Evolutionary conservation across 2,329 filamentous ascomycete genomes (phyloP).

Genomic region (Xylaria sp.): DNA sequence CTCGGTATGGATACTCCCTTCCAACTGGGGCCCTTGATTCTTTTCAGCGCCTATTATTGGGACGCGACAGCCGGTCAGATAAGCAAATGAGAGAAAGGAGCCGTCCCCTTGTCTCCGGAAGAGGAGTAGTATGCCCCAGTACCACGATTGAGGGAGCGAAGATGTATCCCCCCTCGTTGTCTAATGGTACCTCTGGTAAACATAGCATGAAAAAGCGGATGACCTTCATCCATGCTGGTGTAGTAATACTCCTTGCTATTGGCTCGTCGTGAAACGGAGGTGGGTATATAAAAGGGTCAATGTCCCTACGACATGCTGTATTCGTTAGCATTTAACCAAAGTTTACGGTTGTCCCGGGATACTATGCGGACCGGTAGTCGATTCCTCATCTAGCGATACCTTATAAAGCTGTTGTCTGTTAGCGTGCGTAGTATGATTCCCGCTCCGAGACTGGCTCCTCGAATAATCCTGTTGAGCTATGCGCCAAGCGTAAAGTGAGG

Average conservation of each 20-base stretch:
- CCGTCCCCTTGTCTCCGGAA: not conserved
- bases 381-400: constrained; percentile 4
- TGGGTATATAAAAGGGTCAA: not conserved
- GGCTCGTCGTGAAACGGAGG: constrained; percentile 5
- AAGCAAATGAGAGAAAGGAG: not conserved
- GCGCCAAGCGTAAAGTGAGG: not conserved
- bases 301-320: not conserved
- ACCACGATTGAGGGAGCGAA: not conserved
- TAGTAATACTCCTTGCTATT: constrained; percentile 17
- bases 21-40: not conserved
- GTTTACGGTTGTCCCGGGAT: not conserved
- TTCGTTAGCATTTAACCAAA: constrained; percentile 5
- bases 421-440: not conserved
- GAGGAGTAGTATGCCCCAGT: not conserved
- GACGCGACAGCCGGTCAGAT: not conserved
- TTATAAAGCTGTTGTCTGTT: not conserved
- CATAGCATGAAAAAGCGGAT: constrained; percentile 2
- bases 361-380: not conserved
- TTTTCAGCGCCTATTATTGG: not conserved
- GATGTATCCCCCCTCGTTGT: not conserved
- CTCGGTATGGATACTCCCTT: constrained; percentile 4
- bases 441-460: not conserved
- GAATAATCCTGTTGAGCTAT: not conserved
- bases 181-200: not conserved
- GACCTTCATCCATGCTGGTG: constrained; percentile 1